Base-by-base conservation (phyloP, 352 stramenopile genomes). In the Pythium myriotylum region DNA sequence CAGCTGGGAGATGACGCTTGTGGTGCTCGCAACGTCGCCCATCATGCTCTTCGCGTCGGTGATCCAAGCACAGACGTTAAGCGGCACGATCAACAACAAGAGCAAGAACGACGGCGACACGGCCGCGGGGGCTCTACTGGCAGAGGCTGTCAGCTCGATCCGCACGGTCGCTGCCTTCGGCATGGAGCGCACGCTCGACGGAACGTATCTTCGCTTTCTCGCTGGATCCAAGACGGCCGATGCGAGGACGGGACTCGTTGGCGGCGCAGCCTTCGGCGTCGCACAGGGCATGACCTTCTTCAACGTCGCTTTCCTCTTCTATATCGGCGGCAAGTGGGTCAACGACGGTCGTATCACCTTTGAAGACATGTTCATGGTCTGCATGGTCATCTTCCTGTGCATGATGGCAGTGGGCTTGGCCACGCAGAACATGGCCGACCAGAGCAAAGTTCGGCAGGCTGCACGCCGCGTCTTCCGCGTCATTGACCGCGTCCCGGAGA, bases 281-380 rank as follows among this genome's bases (percentile, higher is more conserved):
- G 68, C 60, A 2, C 73, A 88, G 53, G 47, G 71, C 13, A 53
- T 83, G 20, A 79, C 72, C 46, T 77, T 88, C n/a, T 52, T 70
- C 35, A 52, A 54, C 10, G 77, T 83, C 23, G 73, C 68, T 1
- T 68, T 89, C 24, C 55, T 82, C 3, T 89, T 89, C 61, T 89
- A 68, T 60, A 76, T 72, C 52, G 76, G 68, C 22, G 67, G 55
- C 2, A 57, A 45, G 17, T 67, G 78, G 29, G 71, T 84, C 19
- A 23, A 14, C 10, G 14, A 80, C 58, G 43, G 46, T 20, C 37
- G 37, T 37, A 54, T 76, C 59, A 59, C 47, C 22, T 84, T 84
- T 35, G 41, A 73, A 41, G 58, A 71, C 39, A 63, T 84, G 45
- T 62, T 82, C n/a, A 69, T 62, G 17, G 65, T 63, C n/a, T 35